Evolutionary conservation across 345 rosid genomes (phyloP).

Genomic region (Populus pruinosa): DNA sequence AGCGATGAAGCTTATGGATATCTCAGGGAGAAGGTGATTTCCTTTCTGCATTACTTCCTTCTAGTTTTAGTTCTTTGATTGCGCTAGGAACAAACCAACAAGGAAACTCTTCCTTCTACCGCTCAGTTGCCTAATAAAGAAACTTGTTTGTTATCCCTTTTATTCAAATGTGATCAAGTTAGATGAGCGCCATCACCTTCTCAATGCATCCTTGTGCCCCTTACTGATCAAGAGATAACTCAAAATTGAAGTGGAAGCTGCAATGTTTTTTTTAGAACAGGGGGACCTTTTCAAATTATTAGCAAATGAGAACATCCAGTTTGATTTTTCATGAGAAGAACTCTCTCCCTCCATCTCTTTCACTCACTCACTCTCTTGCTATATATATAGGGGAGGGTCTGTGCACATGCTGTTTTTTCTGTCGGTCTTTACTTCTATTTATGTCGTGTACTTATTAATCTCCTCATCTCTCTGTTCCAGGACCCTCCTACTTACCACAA

Average conservation of each 20-base stretch:
- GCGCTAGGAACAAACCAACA: not conserved
- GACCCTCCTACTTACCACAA: constrained; percentile 69
- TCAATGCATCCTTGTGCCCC: not conserved
- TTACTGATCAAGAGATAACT: not conserved
- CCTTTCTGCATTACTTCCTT: not conserved
- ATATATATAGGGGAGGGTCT: not conserved
- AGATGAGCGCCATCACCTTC: not conserved
- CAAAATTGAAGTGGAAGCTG: not conserved
- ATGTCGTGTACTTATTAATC: not conserved
- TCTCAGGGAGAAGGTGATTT: constrained; percentile 82
- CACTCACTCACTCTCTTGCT: not conserved
- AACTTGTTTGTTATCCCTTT: not conserved
- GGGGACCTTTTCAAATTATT: no score
- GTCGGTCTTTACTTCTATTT: not conserved
- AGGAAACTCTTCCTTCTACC: not conserved
- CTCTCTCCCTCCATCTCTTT: no score
- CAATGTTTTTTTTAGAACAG: not conserved
- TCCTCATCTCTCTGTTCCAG: constrained; percentile 41
- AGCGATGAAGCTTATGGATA: constrained; percentile 94
- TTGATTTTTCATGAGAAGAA: not conserved
- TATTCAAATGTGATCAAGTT: not conserved
- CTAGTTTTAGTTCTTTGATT: not conserved
- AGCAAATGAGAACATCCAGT: not conserved
- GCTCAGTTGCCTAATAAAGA: not conserved
- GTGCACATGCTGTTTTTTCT: not conserved